Conservation (phyloP, 2,329 filamentous ascomycete genomes). For the Lizonia empirigonia region DNA sequence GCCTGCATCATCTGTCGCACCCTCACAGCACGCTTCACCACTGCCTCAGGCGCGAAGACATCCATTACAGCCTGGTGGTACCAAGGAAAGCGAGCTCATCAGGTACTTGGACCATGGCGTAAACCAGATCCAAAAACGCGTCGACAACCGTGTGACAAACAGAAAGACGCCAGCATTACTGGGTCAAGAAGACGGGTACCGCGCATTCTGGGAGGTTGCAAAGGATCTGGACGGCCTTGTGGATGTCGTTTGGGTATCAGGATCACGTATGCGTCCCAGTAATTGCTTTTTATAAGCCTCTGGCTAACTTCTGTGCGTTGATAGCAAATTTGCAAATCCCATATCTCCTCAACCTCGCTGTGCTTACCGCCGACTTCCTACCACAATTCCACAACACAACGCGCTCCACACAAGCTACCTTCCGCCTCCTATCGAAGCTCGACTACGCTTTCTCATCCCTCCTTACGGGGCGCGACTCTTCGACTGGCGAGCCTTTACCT, state of each 20-base stretch:
- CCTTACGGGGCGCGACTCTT: conserved; percentile 68
- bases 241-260: conserved; percentile 84
- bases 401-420: conserved; percentile 67
- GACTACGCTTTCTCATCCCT: conserved; percentile 84
- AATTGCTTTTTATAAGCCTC: too few relatives aligned
- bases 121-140: conserved; percentile 34
- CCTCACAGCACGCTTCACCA: conserved; percentile 48
- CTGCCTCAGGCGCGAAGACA: conserved; percentile 60
- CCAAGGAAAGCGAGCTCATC: conserved; percentile 64
- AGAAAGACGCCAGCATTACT: conserved; percentile 54
- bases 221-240: conserved; percentile 75
- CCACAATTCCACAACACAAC: conserved; percentile 72
- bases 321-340: conserved; percentile 79
- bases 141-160: conserved; percentile 47
- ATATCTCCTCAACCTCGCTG: conserved; percentile 78
- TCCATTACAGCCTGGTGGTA: conserved; percentile 61
- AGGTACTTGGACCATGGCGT: conserved; percentile 61
- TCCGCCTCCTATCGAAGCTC: conserved; percentile 75
- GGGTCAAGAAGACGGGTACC: conserved; percentile 58
- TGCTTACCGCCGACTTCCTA: conserved; percentile 73
- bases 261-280: conserved; percentile 70
- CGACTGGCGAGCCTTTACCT: conserved; percentile 68
- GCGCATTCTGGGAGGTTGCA: conserved; percentile 71
- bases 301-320: conserved; percentile 2
- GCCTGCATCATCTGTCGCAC: conserved; percentile 54